phyloP scores from a whole-genome alignment of 805 yeast species.

The Dipodascopsis tothii region DNA sequence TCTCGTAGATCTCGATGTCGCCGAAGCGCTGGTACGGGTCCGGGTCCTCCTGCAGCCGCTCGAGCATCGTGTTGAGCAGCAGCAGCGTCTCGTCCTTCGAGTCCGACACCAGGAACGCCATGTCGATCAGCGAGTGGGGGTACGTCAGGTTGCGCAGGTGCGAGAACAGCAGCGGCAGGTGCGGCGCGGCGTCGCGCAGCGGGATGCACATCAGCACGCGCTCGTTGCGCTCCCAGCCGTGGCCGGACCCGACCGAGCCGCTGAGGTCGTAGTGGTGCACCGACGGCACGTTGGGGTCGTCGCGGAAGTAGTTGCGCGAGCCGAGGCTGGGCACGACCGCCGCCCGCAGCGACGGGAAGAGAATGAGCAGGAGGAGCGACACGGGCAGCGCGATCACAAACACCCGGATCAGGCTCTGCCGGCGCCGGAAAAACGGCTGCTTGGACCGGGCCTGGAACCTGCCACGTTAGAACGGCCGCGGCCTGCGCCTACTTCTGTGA shows the following conservation, averaged over 20 bases:
- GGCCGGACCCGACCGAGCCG: conserved; percentile 53
- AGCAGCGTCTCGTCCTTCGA: conserved; percentile 83
- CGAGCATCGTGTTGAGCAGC: conserved; percentile 49
- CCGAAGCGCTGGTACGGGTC: conserved; percentile 47
- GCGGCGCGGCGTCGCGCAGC: conserved; percentile 83
- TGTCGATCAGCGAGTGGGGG: conserved; percentile 71
- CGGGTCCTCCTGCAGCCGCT: conserved; percentile 56
- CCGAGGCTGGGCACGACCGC: conserved; percentile 13
- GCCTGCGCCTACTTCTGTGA: conserved; percentile 87
- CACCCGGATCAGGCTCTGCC: conserved; percentile 1
- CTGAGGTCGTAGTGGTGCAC: conserved; percentile 69
- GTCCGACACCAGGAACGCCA: conserved; percentile 81
- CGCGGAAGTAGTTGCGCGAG: conserved; percentile 1
- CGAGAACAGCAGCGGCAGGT: conserved; percentile 79
- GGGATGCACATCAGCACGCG: conserved; percentile 83
- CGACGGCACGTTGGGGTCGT: conserved; percentile 24
- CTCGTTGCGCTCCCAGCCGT: conserved; percentile 77
- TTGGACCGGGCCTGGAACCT: conserved; percentile 18
- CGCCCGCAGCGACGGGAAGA: conserved; percentile 18
- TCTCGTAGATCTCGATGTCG: conserved; percentile 68
- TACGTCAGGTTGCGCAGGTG: conserved; percentile 75
- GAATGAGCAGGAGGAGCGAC: conserved; percentile 9
- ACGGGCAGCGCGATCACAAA: conserved; percentile 13
- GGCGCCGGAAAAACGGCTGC: conserved; percentile 7
- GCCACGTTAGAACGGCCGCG: conserved; percentile 46